Evolutionary conservation across 306 rosid species (phyloP).

Genomic region (Arachis hypogaea): DNA sequence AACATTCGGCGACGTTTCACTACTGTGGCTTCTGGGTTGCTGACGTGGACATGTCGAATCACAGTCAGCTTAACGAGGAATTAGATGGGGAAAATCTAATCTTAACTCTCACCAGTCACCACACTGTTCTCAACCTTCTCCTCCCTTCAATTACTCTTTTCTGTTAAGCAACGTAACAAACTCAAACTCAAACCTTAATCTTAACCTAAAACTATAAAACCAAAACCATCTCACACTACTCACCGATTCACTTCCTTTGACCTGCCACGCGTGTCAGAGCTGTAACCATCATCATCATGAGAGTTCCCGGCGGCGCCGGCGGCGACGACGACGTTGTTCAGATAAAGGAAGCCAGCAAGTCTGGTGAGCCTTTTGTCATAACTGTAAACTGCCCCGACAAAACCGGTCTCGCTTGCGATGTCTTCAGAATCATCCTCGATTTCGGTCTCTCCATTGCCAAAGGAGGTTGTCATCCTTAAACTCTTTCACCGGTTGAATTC

Average conservation of each 20-base stretch:
- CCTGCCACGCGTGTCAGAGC: neutral
- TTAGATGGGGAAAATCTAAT: too few species aligned
- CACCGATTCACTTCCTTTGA: neutral
- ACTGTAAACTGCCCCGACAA: slow-evolving; percentile 80
- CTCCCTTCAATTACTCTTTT: neutral
- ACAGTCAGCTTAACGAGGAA: neutral
- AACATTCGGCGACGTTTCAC: slow-evolving; percentile 23
- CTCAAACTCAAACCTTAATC: neutral
- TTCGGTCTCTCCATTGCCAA: slow-evolving; percentile 66
- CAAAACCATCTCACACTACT: neutral
- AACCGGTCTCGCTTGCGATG: slow-evolving; percentile 76
- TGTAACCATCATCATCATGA: slow-evolving; percentile 41
- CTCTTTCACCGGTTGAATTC: neutral
- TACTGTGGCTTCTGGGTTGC: slow-evolving; percentile 29
- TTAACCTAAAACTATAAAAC: slow-evolving; percentile 11
- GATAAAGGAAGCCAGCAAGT: slow-evolving; percentile 45
- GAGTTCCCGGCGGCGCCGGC: slow-evolving; percentile 39
- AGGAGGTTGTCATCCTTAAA: slow-evolving; percentile 54
- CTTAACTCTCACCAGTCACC: too few species aligned
- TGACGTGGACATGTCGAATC: slow-evolving; percentile 34
- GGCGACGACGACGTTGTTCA: slow-evolving; percentile 68
- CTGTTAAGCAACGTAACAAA: neutral
- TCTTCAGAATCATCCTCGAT: slow-evolving; percentile 69
- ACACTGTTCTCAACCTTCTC: too few species aligned
- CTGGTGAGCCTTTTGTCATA: slow-evolving; percentile 59